Evolutionary conservation across 106 monocot genomes (phyloP).

Genomic region (Allium fistulosum): DNA sequence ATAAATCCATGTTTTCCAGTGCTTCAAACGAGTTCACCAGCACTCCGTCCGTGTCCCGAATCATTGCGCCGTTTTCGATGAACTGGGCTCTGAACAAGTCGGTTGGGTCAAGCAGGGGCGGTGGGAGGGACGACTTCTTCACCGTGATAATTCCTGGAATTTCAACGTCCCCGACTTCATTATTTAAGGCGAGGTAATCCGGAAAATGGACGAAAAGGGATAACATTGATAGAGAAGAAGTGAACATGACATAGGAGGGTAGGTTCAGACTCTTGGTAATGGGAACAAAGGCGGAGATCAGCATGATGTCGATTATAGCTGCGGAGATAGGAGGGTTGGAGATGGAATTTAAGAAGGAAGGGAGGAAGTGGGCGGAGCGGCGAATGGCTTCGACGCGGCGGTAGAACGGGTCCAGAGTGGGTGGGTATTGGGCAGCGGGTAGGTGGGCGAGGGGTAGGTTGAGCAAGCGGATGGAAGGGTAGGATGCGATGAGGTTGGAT

Average conservation of each 20-base stretch:
- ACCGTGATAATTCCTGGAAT: slow-evolving; percentile 17
- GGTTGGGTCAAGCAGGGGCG: slow-evolving; percentile 14
- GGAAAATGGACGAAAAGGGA: slow-evolving; percentile 27
- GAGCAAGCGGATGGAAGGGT: slow-evolving; percentile 22
- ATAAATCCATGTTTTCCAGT: slow-evolving; percentile 26
- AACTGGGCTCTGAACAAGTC: slow-evolving; percentile 25
- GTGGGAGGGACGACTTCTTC: slow-evolving; percentile 11
- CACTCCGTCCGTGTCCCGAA: slow-evolving; percentile 20
- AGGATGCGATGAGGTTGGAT: slow-evolving; percentile 25
- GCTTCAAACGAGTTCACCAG: slow-evolving; percentile 45
- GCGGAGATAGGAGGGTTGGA: slow-evolving; percentile 11
- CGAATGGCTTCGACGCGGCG: slow-evolving; percentile 34
- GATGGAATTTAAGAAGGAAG: slow-evolving; percentile 13
- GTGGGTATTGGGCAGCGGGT: slow-evolving; percentile 10
- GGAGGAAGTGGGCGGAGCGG: slow-evolving; percentile 32
- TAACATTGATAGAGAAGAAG: slow-evolving; percentile 37
- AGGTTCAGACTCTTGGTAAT: neutral
- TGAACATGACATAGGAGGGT: slow-evolving; percentile 33
- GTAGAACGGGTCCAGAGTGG: slow-evolving; percentile 42
- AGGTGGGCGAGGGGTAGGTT: slow-evolving; percentile 22
- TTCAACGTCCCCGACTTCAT: slow-evolving; percentile 12
- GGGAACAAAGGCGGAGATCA: slow-evolving; percentile 22
- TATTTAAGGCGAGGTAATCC: neutral
- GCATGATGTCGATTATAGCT: slow-evolving; percentile 24
- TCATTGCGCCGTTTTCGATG: slow-evolving; percentile 14